A percentile compares a stretch with the other conserved stretches of the same genome.
Conservation (phyloP, 768 basidiomycete genomes). For the Symmetrospora coprosmae region DNA sequence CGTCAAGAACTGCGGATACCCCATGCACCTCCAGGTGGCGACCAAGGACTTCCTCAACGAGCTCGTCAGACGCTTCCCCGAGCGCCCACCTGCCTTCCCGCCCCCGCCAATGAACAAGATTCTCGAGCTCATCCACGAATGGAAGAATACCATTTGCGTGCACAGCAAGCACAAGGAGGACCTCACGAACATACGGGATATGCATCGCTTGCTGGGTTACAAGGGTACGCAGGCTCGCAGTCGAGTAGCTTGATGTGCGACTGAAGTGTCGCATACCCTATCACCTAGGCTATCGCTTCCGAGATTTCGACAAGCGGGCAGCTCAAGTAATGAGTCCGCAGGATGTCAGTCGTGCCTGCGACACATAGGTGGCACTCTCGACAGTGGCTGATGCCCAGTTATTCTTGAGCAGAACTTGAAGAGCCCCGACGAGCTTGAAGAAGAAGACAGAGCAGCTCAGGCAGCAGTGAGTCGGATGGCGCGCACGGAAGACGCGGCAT, state of each 20-base stretch:
- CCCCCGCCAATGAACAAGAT: constrained; percentile 90
- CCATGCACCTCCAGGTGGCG: constrained; percentile 86
- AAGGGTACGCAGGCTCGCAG: constrained; percentile 52
- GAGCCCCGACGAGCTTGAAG: constrained; percentile 87
- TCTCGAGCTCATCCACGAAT: constrained; percentile 75
- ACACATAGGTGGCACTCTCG: too few relatives aligned
- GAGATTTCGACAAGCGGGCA: constrained; percentile 39
- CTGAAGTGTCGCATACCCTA: too few relatives aligned
- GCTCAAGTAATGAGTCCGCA: constrained; percentile 37
- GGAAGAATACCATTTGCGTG: constrained; percentile 85
- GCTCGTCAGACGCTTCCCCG: constrained; percentile 91
- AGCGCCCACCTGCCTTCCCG: constrained; percentile 87
- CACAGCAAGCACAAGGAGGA: constrained; percentile 91
- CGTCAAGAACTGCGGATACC: constrained; percentile 89
- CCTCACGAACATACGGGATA: constrained; percentile 89
- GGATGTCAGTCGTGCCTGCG: constrained; percentile 35
- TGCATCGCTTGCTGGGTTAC: constrained; percentile 85
- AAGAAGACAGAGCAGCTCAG: constrained; percentile 86
- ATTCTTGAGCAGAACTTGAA: constrained; percentile 82
- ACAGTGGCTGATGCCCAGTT: too few relatives aligned
- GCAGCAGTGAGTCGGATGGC: constrained; percentile 46
- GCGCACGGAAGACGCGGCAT: neutral
- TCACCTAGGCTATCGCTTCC: constrained; percentile 40
- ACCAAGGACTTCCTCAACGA: constrained; percentile 99
- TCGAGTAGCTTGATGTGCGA: neutral